Evolutionary conservation across 1,284 basidiomycete species (phyloP).

Genomic region (Vanrija sp.): DNA sequence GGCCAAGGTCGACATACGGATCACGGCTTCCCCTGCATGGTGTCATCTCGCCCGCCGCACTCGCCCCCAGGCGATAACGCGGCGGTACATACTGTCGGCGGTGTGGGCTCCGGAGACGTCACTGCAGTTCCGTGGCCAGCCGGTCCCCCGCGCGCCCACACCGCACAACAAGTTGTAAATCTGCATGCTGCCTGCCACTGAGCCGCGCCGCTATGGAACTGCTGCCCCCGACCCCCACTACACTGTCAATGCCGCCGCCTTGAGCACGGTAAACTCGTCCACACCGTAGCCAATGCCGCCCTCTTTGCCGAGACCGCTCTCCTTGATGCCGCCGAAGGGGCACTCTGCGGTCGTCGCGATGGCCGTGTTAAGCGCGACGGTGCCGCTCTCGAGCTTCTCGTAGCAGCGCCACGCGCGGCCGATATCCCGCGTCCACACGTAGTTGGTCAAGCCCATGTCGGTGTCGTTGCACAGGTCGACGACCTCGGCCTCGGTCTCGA

Average conservation of each 20-base stretch:
- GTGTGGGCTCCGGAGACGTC: too few species aligned
- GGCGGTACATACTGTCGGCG: too few species aligned
- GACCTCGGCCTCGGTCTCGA: constrained; percentile 88
- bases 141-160: too few species aligned
- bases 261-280: constrained; percentile 17
- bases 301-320: constrained; percentile 27
- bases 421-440: constrained; percentile 83
- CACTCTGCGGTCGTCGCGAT: constrained; percentile 69
- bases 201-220: too few species aligned
- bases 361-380: constrained; percentile 72
- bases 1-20: too few species aligned
- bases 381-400: constrained; percentile 86
- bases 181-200: too few species aligned
- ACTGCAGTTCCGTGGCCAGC: too few species aligned
- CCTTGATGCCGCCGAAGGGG: constrained; percentile 74
- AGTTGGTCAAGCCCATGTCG: constrained; percentile 80
- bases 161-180: too few species aligned
- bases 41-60: too few species aligned
- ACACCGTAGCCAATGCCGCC: constrained; percentile 21
- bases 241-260: constrained; percentile 12
- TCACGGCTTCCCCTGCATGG: too few species aligned
- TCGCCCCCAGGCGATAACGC: too few species aligned
- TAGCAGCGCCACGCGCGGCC: constrained; percentile 88
- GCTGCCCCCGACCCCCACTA: not conserved
- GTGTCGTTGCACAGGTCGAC: constrained; percentile 74